Evolutionary conservation across 331 rosid genomes (phyloP).

Genomic region (Cydonia oblonga): DNA sequence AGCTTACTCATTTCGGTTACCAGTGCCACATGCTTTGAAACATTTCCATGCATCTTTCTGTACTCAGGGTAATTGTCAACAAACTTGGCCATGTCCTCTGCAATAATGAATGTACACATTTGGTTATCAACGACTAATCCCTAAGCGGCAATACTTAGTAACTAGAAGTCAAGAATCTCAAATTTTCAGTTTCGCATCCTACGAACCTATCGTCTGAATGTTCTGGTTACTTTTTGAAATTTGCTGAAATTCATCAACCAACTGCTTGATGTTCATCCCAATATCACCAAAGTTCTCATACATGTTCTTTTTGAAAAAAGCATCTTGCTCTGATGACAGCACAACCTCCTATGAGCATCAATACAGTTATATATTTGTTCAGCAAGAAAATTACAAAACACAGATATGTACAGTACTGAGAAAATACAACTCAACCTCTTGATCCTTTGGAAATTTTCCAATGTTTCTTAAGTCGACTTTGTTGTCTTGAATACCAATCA

Average conservation of each 20-base stretch:
- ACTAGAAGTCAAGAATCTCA: background rate
- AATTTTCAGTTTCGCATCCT: slow-evolving; percentile 11
- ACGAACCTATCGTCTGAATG: slow-evolving; percentile 90
- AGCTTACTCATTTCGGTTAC: slow-evolving; percentile 91
- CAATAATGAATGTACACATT: slow-evolving; percentile 12
- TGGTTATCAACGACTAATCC: background rate
- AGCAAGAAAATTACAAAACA: slow-evolving; percentile 4
- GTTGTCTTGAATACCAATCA: slow-evolving; percentile 88
- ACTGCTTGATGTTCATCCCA: slow-evolving; percentile 84
- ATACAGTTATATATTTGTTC: slow-evolving; percentile 6
- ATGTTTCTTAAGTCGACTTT: slow-evolving; percentile 71
- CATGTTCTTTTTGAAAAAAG: slow-evolving; percentile 83
- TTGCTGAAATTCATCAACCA: slow-evolving; percentile 90
- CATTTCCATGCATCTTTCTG: slow-evolving; percentile 93
- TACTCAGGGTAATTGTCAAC: slow-evolving; percentile 96
- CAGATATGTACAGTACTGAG: background rate
- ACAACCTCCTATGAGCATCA: slow-evolving; percentile 63
- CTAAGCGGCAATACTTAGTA: background rate
- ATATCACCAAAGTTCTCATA: slow-evolving; percentile 92
- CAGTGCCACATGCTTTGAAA: slow-evolving; percentile 71
- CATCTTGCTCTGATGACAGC: slow-evolving; percentile 86
- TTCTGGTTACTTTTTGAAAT: slow-evolving; percentile 75
- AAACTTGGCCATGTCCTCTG: slow-evolving; percentile 97
- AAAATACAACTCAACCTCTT: slow-evolving; percentile 28
- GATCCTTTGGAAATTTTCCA: slow-evolving; percentile 38